phyloP scores from a whole-genome alignment of 2,329 filamentous ascomycete species.

The Aschersonia sp. region DNA sequence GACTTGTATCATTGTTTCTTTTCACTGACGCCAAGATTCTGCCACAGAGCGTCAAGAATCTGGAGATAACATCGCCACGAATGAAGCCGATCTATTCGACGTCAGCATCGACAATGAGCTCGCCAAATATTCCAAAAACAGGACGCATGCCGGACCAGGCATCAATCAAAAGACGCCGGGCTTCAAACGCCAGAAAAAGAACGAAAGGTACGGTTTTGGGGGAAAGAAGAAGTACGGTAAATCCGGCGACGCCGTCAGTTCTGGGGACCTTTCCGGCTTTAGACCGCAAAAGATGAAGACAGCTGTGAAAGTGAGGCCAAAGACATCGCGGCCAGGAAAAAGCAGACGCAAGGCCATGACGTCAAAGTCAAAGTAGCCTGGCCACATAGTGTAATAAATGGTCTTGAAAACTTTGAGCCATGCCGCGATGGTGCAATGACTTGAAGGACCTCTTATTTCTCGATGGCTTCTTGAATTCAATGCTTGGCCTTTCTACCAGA shows the following conservation, averaged over 20 bases:
- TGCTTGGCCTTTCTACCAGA: too few relatives aligned
- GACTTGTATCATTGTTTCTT: not conserved
- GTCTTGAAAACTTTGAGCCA: too few relatives aligned
- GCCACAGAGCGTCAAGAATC: constrained; percentile 66
- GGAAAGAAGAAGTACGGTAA: constrained; percentile 89
- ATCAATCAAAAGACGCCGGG: constrained; percentile 10
- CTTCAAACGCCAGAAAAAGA: constrained; percentile 78
- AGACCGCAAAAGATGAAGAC: constrained; percentile 74
- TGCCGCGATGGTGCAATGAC: too few relatives aligned
- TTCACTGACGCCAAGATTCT: not conserved
- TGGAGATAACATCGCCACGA: constrained; percentile 44
- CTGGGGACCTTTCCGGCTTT: constrained; percentile 67
- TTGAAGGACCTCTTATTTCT: too few relatives aligned
- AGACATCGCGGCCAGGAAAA: constrained; percentile 34
- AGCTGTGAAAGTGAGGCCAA: constrained; percentile 18
- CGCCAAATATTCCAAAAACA: constrained; percentile 20
- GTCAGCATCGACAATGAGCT: constrained; percentile 64
- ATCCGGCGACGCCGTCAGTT: constrained; percentile 77
- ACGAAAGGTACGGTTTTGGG: constrained; percentile 87
- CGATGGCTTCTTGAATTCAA: too few relatives aligned
- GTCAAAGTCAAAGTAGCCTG: constrained; percentile 7
- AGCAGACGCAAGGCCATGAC: constrained; percentile 30
- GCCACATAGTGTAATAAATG: too few relatives aligned
- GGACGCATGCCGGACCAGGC: constrained; percentile 21
- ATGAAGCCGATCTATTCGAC: constrained; percentile 83